Evolutionary conservation across 148 eudicot genomes (phyloP).

Genomic region (Rheum nobile): DNA sequence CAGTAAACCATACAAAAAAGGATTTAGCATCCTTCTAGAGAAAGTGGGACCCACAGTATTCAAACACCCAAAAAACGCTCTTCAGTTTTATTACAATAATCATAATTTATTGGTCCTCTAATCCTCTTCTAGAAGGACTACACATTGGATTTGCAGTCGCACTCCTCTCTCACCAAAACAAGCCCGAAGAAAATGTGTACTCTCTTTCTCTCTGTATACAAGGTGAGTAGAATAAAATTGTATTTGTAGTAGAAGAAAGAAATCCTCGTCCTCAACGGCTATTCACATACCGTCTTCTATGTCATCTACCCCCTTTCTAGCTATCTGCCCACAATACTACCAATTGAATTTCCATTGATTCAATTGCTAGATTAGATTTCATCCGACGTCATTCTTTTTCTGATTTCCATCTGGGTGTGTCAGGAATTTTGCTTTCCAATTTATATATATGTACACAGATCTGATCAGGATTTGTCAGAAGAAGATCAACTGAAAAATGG

Average conservation of each 20-base stretch:
- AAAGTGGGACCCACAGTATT: background rate
- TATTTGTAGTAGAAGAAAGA: no score
- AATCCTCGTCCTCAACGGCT: background rate
- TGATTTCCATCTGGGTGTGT: background rate
- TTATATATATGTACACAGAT: background rate
- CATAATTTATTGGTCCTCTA: background rate
- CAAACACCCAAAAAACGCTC: background rate
- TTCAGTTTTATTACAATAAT: no score
- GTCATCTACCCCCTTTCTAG: background rate
- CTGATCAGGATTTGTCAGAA: background rate
- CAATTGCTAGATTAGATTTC: no score
- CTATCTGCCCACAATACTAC: background rate
- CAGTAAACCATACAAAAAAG: no score
- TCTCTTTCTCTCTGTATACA: background rate
- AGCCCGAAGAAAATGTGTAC: background rate
- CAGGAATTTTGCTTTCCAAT: background rate
- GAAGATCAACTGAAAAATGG: background rate
- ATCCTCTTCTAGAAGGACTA: background rate
- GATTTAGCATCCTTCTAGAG: background rate
- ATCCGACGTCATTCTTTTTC: background rate
- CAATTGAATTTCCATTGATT: background rate
- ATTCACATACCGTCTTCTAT: no score
- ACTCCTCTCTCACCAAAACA: background rate
- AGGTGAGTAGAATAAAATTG: background rate
- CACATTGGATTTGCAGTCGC: background rate